Conservation (phyloP, 768 basidiomycete species). For the Boletellus ananas region DNA sequence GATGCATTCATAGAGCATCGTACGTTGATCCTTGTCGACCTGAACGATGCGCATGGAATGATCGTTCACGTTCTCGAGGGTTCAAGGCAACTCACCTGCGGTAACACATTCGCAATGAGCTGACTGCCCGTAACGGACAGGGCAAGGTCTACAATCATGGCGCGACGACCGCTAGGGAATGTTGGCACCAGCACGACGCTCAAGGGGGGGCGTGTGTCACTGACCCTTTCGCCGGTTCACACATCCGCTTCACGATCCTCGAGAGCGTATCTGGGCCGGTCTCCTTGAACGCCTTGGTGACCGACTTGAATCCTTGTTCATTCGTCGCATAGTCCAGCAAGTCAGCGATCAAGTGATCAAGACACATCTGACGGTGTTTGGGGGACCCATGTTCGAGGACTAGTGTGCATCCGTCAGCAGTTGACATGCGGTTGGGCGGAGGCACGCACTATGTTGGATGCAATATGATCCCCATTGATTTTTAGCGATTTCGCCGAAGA, state of each 20-base stretch:
- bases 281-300: constrained; percentile 84
- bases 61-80: neutral
- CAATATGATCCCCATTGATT: constrained; percentile 91
- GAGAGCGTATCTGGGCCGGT: constrained; percentile 74
- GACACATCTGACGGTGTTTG: constrained; percentile 67
- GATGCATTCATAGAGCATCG: constrained; percentile 79
- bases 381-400: constrained; percentile 84
- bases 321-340: constrained; percentile 75
- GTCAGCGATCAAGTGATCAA: constrained; percentile 75
- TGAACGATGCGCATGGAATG: constrained; percentile 25
- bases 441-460: constrained; percentile 71
- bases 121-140: constrained; percentile 83
- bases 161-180: constrained; percentile 57
- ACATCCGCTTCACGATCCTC: constrained; percentile 75
- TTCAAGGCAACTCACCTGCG: constrained; percentile 47
- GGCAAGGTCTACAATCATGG: constrained; percentile 84
- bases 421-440: neutral
- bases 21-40: constrained; percentile 86
- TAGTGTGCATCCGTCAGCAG: constrained; percentile 25
- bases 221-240: constrained; percentile 80
- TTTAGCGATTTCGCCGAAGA: constrained; percentile 76
- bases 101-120: constrained; percentile 76
- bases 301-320: constrained; percentile 84
- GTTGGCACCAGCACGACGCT: constrained; percentile 16
- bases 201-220: neutral